Evolutionary conservation across 257 asterid genomes (phyloP).

Genomic region (Solanum phureja): DNA sequence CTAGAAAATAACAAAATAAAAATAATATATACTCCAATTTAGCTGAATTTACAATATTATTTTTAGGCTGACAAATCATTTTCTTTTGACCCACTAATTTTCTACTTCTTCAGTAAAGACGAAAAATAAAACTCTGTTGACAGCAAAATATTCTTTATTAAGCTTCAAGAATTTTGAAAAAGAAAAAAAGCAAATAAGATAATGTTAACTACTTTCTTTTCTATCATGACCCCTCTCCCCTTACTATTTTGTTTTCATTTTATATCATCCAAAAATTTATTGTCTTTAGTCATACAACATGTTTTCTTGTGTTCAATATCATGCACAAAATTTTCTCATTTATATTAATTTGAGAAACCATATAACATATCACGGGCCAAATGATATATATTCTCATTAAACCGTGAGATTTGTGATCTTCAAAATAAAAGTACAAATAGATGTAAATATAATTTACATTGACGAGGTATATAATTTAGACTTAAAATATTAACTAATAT

Average conservation of each 20-base stretch:
- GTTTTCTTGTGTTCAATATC: background rate
- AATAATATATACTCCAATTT: background rate
- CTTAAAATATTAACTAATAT: background rate
- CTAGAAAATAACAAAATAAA: background rate
- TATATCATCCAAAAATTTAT: background rate
- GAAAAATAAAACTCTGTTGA: background rate
- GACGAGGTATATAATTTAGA: background rate
- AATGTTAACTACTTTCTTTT: background rate
- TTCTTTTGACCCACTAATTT: conserved; percentile 4
- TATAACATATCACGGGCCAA: background rate
- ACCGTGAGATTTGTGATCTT: background rate
- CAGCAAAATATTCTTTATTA: background rate
- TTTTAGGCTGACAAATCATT: background rate
- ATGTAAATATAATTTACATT: background rate
- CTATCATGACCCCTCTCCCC: background rate
- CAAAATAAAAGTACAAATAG: background rate
- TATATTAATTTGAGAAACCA: background rate
- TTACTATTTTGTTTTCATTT: background rate
- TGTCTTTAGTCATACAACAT: background rate
- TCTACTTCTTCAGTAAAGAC: background rate
- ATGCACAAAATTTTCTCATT: background rate
- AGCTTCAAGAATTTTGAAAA: background rate
- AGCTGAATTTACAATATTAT: background rate
- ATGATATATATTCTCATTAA: background rate
- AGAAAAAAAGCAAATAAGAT: background rate